phyloP scores from a whole-genome alignment of 1,284 basidiomycete species.

The Pholiota adiposa region DNA sequence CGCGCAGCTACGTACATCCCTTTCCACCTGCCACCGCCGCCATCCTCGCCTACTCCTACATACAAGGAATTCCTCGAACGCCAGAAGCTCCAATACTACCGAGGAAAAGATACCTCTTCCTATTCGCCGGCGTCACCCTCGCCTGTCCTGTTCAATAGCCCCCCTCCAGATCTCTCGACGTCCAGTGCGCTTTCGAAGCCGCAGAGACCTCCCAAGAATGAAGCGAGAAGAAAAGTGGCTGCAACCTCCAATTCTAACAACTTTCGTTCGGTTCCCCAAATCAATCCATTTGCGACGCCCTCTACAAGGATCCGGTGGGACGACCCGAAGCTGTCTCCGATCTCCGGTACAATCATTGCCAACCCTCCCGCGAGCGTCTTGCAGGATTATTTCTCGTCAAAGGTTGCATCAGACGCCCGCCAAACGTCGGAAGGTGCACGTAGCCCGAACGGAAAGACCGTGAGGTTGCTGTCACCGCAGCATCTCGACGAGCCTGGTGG shows the following conservation, averaged over 20 bases:
- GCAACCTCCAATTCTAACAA: too few relatives aligned
- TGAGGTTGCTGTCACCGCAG: background rate
- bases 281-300: slow-evolving; percentile 17
- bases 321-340: slow-evolving; percentile 31
- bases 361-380: background rate
- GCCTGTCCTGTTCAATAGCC: slow-evolving; percentile 12
- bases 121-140: slow-evolving; percentile 21
- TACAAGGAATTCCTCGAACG: slow-evolving; percentile 16
- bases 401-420: background rate
- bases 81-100: slow-evolving; percentile 3
- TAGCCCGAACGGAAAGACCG: background rate
- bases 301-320: slow-evolving; percentile 22
- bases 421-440: too few relatives aligned
- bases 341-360: slow-evolving; percentile 22
- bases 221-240: background rate
- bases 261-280: slow-evolving; percentile 22
- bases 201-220: background rate
- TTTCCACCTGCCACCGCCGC: slow-evolving; percentile 20
- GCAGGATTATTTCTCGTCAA: background rate
- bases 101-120: background rate
- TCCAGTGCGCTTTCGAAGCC: background rate
- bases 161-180: slow-evolving; percentile 6
- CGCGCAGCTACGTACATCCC: slow-evolving; percentile 14
- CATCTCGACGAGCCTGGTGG: background rate
- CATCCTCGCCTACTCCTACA: slow-evolving; percentile 19